Base-by-base conservation (phyloP, 257 asterid genomes). In the Euphrasia confusa region DNA sequence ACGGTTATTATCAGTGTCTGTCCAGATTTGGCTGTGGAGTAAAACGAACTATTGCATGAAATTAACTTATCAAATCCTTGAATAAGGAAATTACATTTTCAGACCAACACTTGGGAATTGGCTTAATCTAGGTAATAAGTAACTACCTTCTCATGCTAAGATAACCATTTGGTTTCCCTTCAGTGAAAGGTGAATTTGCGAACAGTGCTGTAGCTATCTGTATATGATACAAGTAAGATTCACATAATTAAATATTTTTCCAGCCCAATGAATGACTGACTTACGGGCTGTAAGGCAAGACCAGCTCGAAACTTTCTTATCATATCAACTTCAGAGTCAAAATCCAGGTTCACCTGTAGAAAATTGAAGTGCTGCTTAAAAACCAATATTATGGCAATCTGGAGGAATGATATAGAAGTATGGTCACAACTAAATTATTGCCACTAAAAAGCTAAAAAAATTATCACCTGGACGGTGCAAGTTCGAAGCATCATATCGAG, bases 131-230 rank as follows among this genome's bases (percentile, higher is more conserved):
- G 45, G 17, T 48, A 35, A 53, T 26, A 24, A 8, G 35, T 14
- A 65, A 64, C 42, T 68, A 87, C 99, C 99, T 93, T 93, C 97
- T 79, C 96, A 83, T 93, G 88, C 99, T 89, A 69, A 93, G 91
- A 76, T 73, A 85, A 71, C 96, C 97, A 56, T 87, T 93, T 64
- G 96, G 97, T 67, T 81, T 93, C 75, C 97, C 97, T 71, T 93
- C 99, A 54, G 90, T 87, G 78, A 93, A 93, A 62, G 99, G 99
- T 1, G 99, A 93, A 87, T 87, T 93, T 42, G 96, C 99, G 74
- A 93, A 93, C 68, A 93, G 71, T 44, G 99, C 97, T 11, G 99
- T 93, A 12, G 99, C 99, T 76, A 93, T 89, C 99, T 93, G 95
- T 79, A 74, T 56, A 58, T 69, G 17, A 59, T 47, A 58, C 35